Evolutionary conservation across 768 basidiomycete species (phyloP), one percentile per base, ranked within the genome.

Genomic region (Lactifluus piperatus): DNA sequence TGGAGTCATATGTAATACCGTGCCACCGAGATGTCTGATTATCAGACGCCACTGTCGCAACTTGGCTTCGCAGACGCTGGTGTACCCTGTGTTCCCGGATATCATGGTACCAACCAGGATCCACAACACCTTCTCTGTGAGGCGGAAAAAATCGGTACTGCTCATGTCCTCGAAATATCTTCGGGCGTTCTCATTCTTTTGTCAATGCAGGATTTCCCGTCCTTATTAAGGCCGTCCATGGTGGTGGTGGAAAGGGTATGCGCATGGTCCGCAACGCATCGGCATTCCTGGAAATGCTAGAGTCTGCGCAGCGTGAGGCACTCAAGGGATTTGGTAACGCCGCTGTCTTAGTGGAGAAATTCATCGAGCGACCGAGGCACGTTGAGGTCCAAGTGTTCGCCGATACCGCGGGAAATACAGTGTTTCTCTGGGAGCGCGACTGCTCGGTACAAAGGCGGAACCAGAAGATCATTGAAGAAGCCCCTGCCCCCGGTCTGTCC

Each of bases 201-300:
- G 36, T 43, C 37, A 54, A 24, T 44, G 16, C 44, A 86, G 87
- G 88, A 11, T 95, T 90, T 68, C 94, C 94, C 27, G 88, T 95
- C 2, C 76, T 97, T 29, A 97, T 97, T 72, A 97, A 97, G 69
- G 94, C 94, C n/a, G 86, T 94, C 47, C 88, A 94, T 64, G 94
- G 94, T 26, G 94, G 94, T 18, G 94, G 94, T 6, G 94, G 94
- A 1, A 97, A 97, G 70, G 94, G 94, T 44, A 97, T 97, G 93
- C 85, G 92, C 44, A 84, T 83, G 10, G 91, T 92, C 3, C 73
- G 80, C 24, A 77, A 80, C 2, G 72, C 78, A n/a, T 75, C 76
- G 43, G 84, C 85, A 16, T 95, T 97, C 65, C 72, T 79, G 62
- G 90, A 92, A 61, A 86, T 88, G 3, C 76, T 97, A 6, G 80